These are phyloP conservation scores for Penicillium canescens DNA, from an alignment of 495 filamentous ascomycete genomes.

Conservation along the genomic window DNA sequence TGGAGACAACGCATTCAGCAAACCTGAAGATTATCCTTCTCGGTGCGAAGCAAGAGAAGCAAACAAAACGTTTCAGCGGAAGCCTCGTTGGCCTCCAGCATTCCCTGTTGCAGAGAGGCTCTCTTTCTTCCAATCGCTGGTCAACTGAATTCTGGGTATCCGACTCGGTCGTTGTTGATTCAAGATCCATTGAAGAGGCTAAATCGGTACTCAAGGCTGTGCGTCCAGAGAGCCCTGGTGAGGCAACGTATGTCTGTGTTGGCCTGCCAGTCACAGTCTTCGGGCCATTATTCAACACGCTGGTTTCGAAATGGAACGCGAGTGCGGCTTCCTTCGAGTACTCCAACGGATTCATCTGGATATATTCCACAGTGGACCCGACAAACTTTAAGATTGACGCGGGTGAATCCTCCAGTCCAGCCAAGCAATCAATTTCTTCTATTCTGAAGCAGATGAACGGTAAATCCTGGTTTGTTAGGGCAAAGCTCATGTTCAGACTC, in stretches of 20 bases:
- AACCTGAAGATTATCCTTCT: slow-evolving; percentile 8
- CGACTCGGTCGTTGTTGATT: too few species aligned
- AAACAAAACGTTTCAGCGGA: neutral
- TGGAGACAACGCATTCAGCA: neutral
- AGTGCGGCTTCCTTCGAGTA: slow-evolving; percentile 7
- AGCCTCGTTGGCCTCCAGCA: slow-evolving; percentile 1
- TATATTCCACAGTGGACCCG: slow-evolving; percentile 1
- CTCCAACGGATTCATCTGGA: slow-evolving; percentile 9
- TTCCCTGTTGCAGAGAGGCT: too few species aligned
- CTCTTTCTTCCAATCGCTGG: too few species aligned
- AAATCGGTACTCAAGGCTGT: too few species aligned
- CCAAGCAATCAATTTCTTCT: neutral
- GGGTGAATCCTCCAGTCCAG: too few species aligned
- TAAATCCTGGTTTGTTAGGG: too few species aligned
- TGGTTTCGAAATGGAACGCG: slow-evolving; percentile 6
- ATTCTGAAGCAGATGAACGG: neutral
- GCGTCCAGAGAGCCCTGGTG: too few species aligned
- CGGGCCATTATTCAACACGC: slow-evolving; percentile 12
- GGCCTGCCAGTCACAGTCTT: too few species aligned
- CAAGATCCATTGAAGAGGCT: too few species aligned
- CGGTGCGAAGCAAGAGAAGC: neutral
- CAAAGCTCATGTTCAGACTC: too few species aligned
- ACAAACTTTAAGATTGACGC: neutral
- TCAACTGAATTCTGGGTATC: too few species aligned
- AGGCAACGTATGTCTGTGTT: too few species aligned